Base-by-base conservation (phyloP, 805 yeast genomes). In the Candida dajiaensis region DNA sequence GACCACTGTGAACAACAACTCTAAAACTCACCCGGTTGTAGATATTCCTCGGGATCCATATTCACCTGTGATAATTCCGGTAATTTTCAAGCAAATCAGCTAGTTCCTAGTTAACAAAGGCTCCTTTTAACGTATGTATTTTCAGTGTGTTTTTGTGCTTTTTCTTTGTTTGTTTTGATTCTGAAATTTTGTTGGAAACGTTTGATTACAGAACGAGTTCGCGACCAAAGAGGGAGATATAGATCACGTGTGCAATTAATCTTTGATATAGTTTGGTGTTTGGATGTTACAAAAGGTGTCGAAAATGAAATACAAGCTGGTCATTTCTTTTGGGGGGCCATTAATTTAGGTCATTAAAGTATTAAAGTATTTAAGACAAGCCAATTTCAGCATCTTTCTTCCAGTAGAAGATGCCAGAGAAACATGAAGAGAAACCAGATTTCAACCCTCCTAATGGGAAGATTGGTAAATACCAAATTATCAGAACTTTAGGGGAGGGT, bases 401-500 rank as follows among this genome's bases (percentile, higher is more conserved):
- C 20, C 36, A 5, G 4, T 16, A 15, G 5, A 23, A n/a, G 18
- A 58, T 55, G 63, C 48, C 56, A 10, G 56, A 58, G 9, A 38
- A 39, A n/a, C 51, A 51, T 35, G 61, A 55, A n/a, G 57, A 51
- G 33, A 56, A 56, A 40, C 56, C 51, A 33, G 62, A 59, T 33
- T 43, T 47, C 42, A 56, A 58, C 37, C 57, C 56, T 11, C 55
- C 62, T 28, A 72, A 70, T 9, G 66, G 70, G 16, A 59, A 90
- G 48, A 88, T 94, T 43, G 99, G 98, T 18, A 85, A 92, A 55
- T 90, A 92, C 68, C 97, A 90, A 64, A 84, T 90, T 44, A 86
- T 90, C 56, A 87, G 89, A 64, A 89, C 96, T 4, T 71, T 90
- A 20, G 98, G 98, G 33, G 97, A 90, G 63, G 98, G 98, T 21